phyloP scores from a whole-genome alignment of 768 basidiomycete species.

The Suillus tomentosus region DNA sequence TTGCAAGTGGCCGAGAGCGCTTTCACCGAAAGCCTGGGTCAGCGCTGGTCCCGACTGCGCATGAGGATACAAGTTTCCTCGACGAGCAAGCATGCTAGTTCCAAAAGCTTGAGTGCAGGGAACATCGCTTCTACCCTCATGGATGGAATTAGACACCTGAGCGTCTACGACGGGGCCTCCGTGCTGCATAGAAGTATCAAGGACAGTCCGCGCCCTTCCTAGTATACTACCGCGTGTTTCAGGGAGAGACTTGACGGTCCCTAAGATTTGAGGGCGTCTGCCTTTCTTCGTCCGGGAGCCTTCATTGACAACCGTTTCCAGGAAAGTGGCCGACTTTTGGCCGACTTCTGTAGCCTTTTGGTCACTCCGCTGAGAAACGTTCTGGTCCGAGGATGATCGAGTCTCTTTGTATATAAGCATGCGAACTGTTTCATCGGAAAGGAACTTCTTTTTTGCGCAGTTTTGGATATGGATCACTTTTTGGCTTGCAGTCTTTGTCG shows the following conservation, averaged over 20 bases:
- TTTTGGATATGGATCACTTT: constrained; percentile 68
- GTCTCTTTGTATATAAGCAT: constrained; percentile 55
- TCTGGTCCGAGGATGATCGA: constrained; percentile 19
- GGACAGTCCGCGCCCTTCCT: constrained; percentile 38
- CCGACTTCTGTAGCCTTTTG: constrained; percentile 20
- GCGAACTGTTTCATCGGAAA: constrained; percentile 56
- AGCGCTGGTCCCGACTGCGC: constrained; percentile 18
- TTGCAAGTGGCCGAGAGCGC: constrained; percentile 31
- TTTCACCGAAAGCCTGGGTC: constrained; percentile 45
- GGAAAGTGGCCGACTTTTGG: constrained; percentile 43
- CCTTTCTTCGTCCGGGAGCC: constrained; percentile 47
- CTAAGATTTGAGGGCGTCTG: constrained; percentile 38
- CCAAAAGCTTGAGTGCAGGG: constrained; percentile 37
- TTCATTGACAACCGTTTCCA: constrained; percentile 56
- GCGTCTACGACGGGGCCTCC: constrained; percentile 1
- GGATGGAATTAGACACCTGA: constrained; percentile 14
- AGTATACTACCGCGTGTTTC: constrained; percentile 49
- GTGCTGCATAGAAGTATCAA: constrained; percentile 22
- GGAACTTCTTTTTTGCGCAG: constrained; percentile 64
- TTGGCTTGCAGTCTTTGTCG: constrained; percentile 59
- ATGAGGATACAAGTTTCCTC: background rate
- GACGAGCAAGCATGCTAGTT: constrained; percentile 30
- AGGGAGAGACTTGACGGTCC: constrained; percentile 48
- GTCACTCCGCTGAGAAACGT: constrained; percentile 20
- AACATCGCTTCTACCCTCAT: constrained; percentile 11